These are phyloP conservation scores for Chenopodium berlandieri DNA, from an alignment of 148 eudicot genomes.

Conservation along the genomic window DNA sequence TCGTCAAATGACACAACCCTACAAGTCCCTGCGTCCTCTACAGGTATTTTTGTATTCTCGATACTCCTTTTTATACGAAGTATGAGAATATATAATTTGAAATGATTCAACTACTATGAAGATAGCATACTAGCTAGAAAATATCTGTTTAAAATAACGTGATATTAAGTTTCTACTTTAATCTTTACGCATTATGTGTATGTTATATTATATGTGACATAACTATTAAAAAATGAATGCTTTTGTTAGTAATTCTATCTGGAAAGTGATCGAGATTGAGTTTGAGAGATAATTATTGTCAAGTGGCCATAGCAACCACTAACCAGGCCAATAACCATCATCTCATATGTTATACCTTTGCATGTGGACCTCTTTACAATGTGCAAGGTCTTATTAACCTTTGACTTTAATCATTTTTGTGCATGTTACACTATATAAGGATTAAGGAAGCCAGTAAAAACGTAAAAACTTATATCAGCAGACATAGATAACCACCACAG, in stretches of 20 bases:
- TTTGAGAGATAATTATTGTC: neutral
- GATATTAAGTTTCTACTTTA: too few species aligned
- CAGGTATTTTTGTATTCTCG: slow-evolving; percentile 13
- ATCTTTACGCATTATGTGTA: too few species aligned
- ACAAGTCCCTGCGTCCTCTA: slow-evolving; percentile 17
- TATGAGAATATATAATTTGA: too few species aligned
- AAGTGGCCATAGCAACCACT: neutral
- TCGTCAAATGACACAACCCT: neutral
- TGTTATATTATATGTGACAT: too few species aligned
- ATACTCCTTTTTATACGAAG: neutral
- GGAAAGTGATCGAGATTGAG: neutral
- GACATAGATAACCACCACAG: too few species aligned
- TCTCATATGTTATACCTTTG: neutral
- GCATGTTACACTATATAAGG: neutral
- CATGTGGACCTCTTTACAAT: neutral
- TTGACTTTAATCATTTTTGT: neutral
- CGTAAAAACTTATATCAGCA: too few species aligned
- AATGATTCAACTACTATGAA: too few species aligned
- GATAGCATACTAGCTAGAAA: too few species aligned
- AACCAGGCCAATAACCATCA: neutral
- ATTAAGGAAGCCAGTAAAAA: too few species aligned
- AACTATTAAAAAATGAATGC: too few species aligned
- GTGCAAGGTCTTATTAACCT: neutral
- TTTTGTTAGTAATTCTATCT: neutral
- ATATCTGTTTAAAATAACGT: too few species aligned